A percentile compares a stretch with the other conserved stretches of the same genome.
Evolutionary conservation across 1,139 yeast species (phyloP).

Genomic region (Sugiyamaella xylanicola): DNA sequence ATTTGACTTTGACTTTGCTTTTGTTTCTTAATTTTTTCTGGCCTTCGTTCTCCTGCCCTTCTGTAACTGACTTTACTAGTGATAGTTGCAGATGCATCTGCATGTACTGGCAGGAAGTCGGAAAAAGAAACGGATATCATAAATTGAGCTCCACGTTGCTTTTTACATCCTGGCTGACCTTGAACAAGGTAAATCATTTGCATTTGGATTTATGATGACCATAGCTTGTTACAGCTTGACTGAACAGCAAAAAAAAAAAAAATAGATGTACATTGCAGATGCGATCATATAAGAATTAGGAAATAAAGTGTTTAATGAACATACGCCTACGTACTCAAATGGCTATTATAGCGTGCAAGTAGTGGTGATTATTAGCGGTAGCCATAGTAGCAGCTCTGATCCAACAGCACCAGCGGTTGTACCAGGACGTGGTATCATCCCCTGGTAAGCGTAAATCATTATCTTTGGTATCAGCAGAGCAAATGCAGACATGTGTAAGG

Average conservation of each 20-base stretch:
- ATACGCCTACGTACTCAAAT: not conserved
- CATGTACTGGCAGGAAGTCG: too few relatives aligned
- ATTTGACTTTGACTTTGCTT: too few relatives aligned
- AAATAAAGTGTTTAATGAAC: not conserved
- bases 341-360: too few relatives aligned
- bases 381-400: not conserved
- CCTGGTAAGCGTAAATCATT: not conserved
- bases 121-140: not conserved
- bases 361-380: not conserved
- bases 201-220: not conserved
- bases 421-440: too few relatives aligned
- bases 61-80: too few relatives aligned
- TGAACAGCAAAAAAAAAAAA: not conserved
- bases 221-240: not conserved
- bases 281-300: not conserved
- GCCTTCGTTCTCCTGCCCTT: too few relatives aligned
- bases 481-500: too few relatives aligned
- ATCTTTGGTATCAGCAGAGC: too few relatives aligned
- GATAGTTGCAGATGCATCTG: too few relatives aligned
- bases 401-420: not conserved
- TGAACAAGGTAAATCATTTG: not conserved
- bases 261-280: not conserved
- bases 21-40: too few relatives aligned
- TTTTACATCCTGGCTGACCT: not conserved
- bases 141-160: not conserved